Base-by-base conservation (phyloP, 768 basidiomycete species). In the Tremella mesenterica region DNA sequence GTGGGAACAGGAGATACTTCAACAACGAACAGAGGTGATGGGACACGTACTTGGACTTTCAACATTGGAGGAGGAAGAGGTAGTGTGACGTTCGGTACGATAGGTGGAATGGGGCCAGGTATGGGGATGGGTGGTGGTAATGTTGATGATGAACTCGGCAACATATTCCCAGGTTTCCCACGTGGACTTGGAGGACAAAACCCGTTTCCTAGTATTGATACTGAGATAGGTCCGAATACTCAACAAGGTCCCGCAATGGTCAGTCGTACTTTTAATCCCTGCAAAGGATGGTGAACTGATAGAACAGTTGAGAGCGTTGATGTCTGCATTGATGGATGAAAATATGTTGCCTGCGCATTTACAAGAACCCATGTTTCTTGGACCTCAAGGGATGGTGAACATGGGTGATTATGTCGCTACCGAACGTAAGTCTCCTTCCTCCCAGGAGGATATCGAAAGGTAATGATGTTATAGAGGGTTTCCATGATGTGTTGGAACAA, bases 401-500 rank as follows among this genome's bases (percentile, higher is more conserved):
- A 81, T 84, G 80, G 91, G 91, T 2, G 91, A 95, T 70, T 95
- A 93, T 75, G 91, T 87, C 4, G 86, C 89, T 64, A 87, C 83
- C 58, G 87, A 93, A 73, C 86, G 90, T 83, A 50, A 51, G 76
- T 61, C 6, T 10, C n/a, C 26, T 13, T 41, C 28, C n/a, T 39
- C 5, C n/a, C 25, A 23, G 2, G 26, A 9, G 25, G 5, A 18
- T 13, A 31, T 8, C 18, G 14, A 20, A 16, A 3, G 7, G n/a
- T 28, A 23, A 21, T 13, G 50, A 57, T 20, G 39, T 46, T 88
- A 67, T 80, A 88, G 72, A 88, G 91, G 65, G 69, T 52, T 81
- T 96, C 36, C 83, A 85, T 4, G 86, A 88, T 58, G 75, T 93
- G 29, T 88, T 92, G 82, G 90, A 91, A 71, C 84, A 80, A 57